Evolutionary conservation across 75 land plant species (phyloP).

Genomic region (Chamaecyparis obtusa): DNA sequence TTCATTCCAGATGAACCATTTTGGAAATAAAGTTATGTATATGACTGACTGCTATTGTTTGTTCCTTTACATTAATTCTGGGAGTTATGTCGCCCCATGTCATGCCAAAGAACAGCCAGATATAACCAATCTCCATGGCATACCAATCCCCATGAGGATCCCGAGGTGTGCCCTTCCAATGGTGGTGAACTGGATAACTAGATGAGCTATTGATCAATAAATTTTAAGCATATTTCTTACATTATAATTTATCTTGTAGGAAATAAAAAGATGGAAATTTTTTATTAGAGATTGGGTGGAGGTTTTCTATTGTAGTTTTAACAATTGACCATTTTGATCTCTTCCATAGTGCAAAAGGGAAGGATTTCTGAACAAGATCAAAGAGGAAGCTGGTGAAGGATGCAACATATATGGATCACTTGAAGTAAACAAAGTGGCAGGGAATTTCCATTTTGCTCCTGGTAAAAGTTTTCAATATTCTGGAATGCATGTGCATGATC

Average conservation of each 20-base stretch:
- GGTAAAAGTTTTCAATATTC: slow-evolving; percentile 95
- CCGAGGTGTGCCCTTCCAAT: no score
- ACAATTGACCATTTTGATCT: neutral
- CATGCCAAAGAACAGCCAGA: no score
- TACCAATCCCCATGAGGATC: no score
- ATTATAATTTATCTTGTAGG: neutral
- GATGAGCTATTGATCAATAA: neutral
- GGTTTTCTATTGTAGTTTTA: neutral
- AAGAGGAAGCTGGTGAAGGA: slow-evolving; percentile 98
- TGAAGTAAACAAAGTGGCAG: slow-evolving; percentile 98
- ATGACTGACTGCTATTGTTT: no score
- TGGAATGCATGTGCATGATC: slow-evolving; percentile 67
- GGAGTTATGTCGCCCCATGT: no score
- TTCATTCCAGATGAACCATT: no score
- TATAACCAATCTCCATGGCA: no score
- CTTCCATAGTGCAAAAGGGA: slow-evolving; percentile 85
- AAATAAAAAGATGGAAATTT: neutral
- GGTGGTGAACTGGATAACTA: no score
- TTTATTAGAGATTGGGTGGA: neutral
- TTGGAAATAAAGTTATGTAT: no score
- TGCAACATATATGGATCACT: slow-evolving; percentile 90
- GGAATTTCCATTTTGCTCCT: slow-evolving; percentile 97
- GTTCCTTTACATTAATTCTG: no score
- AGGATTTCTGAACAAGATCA: slow-evolving; percentile 76
- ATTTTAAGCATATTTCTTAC: neutral